These are phyloP conservation scores for Didymellaceae sp. DNA, from an alignment of 2,329 filamentous ascomycete genomes.

Conservation along the genomic window DNA sequence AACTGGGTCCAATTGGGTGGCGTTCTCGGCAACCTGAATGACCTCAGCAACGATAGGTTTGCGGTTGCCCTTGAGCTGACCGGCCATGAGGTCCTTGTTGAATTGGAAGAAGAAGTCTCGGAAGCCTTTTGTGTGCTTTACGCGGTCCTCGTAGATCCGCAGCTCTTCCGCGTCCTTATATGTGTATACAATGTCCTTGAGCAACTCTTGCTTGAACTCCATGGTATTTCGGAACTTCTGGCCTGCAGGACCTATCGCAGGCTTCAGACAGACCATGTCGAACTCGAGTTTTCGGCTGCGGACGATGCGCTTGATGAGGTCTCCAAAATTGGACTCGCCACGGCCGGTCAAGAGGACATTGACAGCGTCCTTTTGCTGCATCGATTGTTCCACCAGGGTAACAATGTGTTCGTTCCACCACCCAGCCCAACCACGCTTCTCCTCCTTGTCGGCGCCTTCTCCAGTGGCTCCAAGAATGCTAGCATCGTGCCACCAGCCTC, in stretches of 20 bases:
- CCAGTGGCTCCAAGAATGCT: slow-evolving; percentile 86
- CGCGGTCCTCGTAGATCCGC: slow-evolving; percentile 68
- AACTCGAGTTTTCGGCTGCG: slow-evolving; percentile 80
- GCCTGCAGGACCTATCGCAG: slow-evolving; percentile 77
- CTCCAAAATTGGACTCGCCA: slow-evolving; percentile 75
- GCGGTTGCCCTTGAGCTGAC: slow-evolving; percentile 57
- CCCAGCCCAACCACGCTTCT: slow-evolving; percentile 82
- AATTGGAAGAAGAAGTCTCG: slow-evolving; percentile 81
- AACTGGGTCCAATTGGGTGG: slow-evolving; percentile 76
- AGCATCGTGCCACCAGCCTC: slow-evolving; percentile 97
- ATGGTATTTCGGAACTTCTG: slow-evolving; percentile 84
- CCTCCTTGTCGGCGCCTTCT: slow-evolving; percentile 80
- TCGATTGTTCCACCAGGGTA: slow-evolving; percentile 79
- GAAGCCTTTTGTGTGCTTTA: slow-evolving; percentile 77
- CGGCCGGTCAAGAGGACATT: slow-evolving; percentile 88
- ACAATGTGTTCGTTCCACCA: slow-evolving; percentile 96
- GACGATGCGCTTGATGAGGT: slow-evolving; percentile 82
- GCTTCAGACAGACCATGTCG: slow-evolving; percentile 88
- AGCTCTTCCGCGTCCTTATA: slow-evolving; percentile 85
- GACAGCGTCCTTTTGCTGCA: slow-evolving; percentile 82
- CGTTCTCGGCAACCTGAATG: slow-evolving; percentile 80
- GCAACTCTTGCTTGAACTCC: slow-evolving; percentile 87
- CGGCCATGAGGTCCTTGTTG: slow-evolving; percentile 66
- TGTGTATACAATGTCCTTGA: slow-evolving; percentile 82
- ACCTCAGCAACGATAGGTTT: slow-evolving; percentile 78